Conservation (phyloP, 23 red algal genomes). For the Gracilaria domingensis region DNA sequence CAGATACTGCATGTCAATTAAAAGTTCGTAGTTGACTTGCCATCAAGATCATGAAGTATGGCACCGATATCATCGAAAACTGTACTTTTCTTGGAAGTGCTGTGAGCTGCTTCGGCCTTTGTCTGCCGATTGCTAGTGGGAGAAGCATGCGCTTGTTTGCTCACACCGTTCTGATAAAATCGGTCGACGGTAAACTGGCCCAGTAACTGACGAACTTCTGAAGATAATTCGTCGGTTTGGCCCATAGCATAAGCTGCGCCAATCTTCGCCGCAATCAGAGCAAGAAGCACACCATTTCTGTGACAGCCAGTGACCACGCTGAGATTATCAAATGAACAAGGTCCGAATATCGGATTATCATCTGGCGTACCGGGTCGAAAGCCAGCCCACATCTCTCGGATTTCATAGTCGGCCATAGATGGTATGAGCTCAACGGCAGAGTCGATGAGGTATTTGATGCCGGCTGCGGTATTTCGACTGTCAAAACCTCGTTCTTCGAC, state of each 20-base stretch:
- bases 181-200: constrained; percentile 53
- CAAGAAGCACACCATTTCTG: constrained; percentile 96
- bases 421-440: constrained; percentile 72
- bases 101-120: neutral
- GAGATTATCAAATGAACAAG: constrained; percentile 69
- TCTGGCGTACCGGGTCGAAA: constrained; percentile 92
- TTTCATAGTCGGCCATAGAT: constrained; percentile 62
- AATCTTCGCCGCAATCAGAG: constrained; percentile 80
- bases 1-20: too few species aligned
- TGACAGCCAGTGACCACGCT: constrained; percentile 78
- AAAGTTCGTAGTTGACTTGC: too few species aligned
- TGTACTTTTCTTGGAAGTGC: neutral
- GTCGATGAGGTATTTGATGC: constrained; percentile 66
- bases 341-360: constrained; percentile 87
- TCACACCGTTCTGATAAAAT: constrained; percentile 25
- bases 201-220: constrained; percentile 50
- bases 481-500: constrained; percentile 84
- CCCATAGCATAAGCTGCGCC: constrained; percentile 54
- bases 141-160: neutral
- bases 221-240: constrained; percentile 1
- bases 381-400: constrained; percentile 83
- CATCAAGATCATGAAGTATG: too few species aligned
- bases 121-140: neutral
- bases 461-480: constrained; percentile 59
- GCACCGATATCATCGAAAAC: too few species aligned